phyloP scores from a whole-genome alignment of 306 rosid genomes.

The Carpinus fangiana region DNA sequence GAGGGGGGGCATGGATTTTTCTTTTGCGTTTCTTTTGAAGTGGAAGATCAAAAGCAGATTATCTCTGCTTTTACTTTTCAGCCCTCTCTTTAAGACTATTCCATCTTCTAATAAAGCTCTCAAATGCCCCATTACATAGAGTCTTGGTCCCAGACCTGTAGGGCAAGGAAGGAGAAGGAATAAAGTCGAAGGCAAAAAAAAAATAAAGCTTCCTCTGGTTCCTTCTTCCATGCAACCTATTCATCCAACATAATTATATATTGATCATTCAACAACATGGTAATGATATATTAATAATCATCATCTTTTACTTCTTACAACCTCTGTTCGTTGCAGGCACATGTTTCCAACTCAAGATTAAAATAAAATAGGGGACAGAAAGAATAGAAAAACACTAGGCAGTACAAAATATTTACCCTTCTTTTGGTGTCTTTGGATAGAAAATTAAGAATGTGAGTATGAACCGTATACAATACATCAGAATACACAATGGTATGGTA shows the following conservation, averaged over 20 bases:
- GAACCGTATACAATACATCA: background rate
- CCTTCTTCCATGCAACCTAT: slow-evolving; percentile 62
- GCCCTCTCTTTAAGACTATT: slow-evolving; percentile 74
- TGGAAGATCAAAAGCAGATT: slow-evolving; percentile 66
- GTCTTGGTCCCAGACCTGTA: slow-evolving; percentile 62
- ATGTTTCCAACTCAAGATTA: slow-evolving; percentile 50
- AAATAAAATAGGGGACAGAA: background rate
- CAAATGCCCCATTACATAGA: slow-evolving; percentile 33
- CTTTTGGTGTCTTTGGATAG: slow-evolving; percentile 25
- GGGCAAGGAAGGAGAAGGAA: slow-evolving; percentile 71
- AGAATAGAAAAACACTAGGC: background rate
- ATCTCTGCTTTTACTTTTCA: slow-evolving; percentile 62
- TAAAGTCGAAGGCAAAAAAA: slow-evolving; percentile 46
- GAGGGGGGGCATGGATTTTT: slow-evolving; percentile 22
- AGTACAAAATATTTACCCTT: slow-evolving; percentile 20
- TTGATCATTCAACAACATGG: slow-evolving; percentile 65
- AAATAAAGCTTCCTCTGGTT: slow-evolving; percentile 61
- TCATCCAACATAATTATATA: slow-evolving; percentile 48
- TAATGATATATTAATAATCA: slow-evolving; percentile 85
- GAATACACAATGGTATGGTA: slow-evolving; percentile 21
- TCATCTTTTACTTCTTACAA: slow-evolving; percentile 67
- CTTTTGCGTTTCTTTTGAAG: slow-evolving; percentile 47
- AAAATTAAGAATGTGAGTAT: slow-evolving; percentile 16
- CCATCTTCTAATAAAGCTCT: slow-evolving; percentile 56
- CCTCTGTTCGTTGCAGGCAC: slow-evolving; percentile 57